Evolutionary conservation across 805 yeast species (phyloP), one percentile per base, ranked within the genome.

Genomic region (Candida verbasci): DNA sequence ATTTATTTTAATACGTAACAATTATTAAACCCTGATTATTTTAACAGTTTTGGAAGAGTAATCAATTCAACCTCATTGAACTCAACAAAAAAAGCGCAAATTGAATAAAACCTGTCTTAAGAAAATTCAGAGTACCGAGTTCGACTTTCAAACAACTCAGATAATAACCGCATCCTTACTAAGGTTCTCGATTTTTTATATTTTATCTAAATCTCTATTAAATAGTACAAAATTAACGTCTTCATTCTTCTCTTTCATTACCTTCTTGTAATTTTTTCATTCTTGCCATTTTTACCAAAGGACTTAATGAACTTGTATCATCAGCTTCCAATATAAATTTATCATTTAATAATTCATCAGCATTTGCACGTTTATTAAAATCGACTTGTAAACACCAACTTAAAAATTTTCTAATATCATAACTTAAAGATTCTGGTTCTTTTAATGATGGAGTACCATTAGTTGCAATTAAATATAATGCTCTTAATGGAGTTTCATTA

Each of bases 371-470:
- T 45, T 78, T 76, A 21, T 84, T 87, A 18, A 88, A 82, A 48
- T 85, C 84, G 21, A 89, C 97, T 46, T 81, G 85, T 43, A 91
- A 68, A 55, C 93, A 82, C 72, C 81, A 73, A 24, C 79, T 74
- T 51, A 93, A 70, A 52, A 93, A 93, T 34, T 70, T 63, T 47
- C 80, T 76, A 53, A 93, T 66, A 15, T 70, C 73, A 32, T 72
- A 62, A 43, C 89, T 78, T 35, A 93, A 64, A 5, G 80, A 76
- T 39, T 85, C 95, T 3, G 96, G 93, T 52, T 88, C 86, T 59
- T 89, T 88, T 55, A 93, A 69, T 47, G 81, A 80, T 16, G 99
- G 99, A 0, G 97, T 93, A 36, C 98, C 98, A 52, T 87, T 91
- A 0, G 96, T 87, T 4, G 96, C 96, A 69, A 93, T 93, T 58